Base-by-base conservation (phyloP, 1,284 basidiomycete species). In the Cutaneotrichosporon sp. region DNA sequence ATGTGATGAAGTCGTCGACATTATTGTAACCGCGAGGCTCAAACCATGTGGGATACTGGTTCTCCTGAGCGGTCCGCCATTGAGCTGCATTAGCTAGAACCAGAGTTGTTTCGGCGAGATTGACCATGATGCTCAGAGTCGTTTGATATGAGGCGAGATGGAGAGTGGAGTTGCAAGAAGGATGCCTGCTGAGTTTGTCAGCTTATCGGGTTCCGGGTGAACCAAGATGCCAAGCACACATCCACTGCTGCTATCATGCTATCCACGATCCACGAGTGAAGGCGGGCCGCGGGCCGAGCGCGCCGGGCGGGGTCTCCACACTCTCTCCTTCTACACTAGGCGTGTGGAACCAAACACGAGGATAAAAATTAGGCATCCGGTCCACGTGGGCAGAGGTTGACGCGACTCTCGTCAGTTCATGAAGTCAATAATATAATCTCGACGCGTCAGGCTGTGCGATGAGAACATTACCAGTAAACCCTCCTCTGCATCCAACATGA, bases 31-130 rank as follows among this genome's bases (percentile, higher is more conserved):
- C 49, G 10, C 49, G 49, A 0, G 44, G 26, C 20, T 19, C 14
- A 12, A 49, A 49, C 48, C 48, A 55, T 7, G 39, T 32, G 3
- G 44, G 44, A 26, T 42, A 43, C 43, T 55, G 53, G 45, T 50
- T 50, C 12, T 34, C 35, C 27, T 45, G 35, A 16, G 44, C 29
- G 0, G 41, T 31, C 20, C 22, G 14, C 11, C 29, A n/a, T 51
- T 66, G 64, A 2, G 52, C 56, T 1, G 35, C 29, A 9, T 14
- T 54, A n/a, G 59, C 55, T 11, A 51, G 41, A 6, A 62, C 59
- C 25, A 66, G 59, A 0, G 62, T 66, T 39, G 51, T 58, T 6
- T 60, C 52, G 4, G 49, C 16, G 16, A 59, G 46, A 37, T 51
- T 32, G 17, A 49, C 12, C 7, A 19, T 22, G 17, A 20, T 31